Base-by-base conservation (phyloP, 2,329 filamentous ascomycete species). In the Alternaria ethzedia region DNA sequence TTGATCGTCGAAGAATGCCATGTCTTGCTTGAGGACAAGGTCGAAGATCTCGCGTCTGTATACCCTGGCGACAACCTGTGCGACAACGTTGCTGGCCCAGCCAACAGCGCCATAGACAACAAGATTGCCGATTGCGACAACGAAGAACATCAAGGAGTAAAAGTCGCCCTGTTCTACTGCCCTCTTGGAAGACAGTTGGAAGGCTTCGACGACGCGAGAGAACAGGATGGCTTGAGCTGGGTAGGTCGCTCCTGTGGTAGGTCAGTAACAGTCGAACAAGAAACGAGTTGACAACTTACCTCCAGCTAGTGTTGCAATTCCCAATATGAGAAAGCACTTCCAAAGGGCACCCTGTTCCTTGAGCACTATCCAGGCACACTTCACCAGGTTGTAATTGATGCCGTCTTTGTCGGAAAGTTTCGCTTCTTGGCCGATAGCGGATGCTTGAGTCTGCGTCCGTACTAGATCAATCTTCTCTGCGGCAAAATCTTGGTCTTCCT, bases 21-120 rank as follows among this genome's bases (percentile, higher is more conserved):
- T 94, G 67, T 98, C 96, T 80, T 98, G 95, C 68, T 94, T 91
- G 55, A 98, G 88, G 83, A 98, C 93, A 23, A 90, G 86, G 30
- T 94, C 87, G 84, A 99, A 97, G 7, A 94, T 91, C 61, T 83
- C 81, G 47, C 70, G 73, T 25, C 78, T 73, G 57, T 79, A 80
- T 41, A 70, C 69, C 61, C 76, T 69, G 2, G 76, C 73, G 5
- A 78, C 71, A 28, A 74, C 52, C 62, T 84, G 81, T 3, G 83
- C 82, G 26, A 86, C 77, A 4, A 80, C 75, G 56, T 84, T 85
- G 17, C 81, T 81, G 1, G 74, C 67, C 71, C 75, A 84, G 2
- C 85, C 85, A 4, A 86, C 71, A n/a, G 70, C 64, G 25, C 81
- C 82, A 65, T 84, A 87, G 32, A 78, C 81, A 5, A 80, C 45